A percentile compares a stretch with the other conserved stretches of the same genome.
Evolutionary conservation across 2,329 filamentous ascomycete genomes (phyloP).

Genomic region (Cladosporium colombiae): DNA sequence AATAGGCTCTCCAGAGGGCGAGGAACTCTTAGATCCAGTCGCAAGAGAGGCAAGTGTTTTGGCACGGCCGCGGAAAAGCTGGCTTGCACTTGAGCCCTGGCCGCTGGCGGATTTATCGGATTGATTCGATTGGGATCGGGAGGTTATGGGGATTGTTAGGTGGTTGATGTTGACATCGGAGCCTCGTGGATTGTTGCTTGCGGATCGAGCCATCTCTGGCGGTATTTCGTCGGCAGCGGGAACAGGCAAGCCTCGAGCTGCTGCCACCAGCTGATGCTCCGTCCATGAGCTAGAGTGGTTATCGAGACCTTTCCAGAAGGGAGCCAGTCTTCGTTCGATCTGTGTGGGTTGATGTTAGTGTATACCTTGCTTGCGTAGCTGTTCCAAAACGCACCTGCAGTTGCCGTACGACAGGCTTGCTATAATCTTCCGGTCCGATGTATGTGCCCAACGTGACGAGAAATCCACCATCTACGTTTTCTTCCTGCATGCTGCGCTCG

Average conservation of each 20-base stretch:
- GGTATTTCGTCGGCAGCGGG: slow-evolving; percentile 82
- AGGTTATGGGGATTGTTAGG: slow-evolving; percentile 76
- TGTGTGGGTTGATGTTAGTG: slow-evolving; percentile 40
- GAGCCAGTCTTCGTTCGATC: slow-evolving; percentile 90
- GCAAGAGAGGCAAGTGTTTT: slow-evolving; percentile 86
- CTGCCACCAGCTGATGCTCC: slow-evolving; percentile 91
- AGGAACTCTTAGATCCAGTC: slow-evolving; percentile 67
- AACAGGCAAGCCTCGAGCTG: slow-evolving; percentile 78
- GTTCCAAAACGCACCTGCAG: slow-evolving; percentile 50
- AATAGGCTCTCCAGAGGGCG: slow-evolving; percentile 58
- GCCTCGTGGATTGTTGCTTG: slow-evolving; percentile 45
- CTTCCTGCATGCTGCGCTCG: slow-evolving; percentile 85
- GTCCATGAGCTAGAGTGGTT: slow-evolving; percentile 89
- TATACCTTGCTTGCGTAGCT: slow-evolving; percentile 54
- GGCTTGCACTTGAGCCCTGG: slow-evolving; percentile 50
- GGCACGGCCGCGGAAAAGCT: slow-evolving; percentile 75
- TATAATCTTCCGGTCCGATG: slow-evolving; percentile 89
- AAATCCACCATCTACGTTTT: slow-evolving; percentile 91
- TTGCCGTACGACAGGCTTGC: slow-evolving; percentile 82
- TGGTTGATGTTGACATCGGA: slow-evolving; percentile 66
- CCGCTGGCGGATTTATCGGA: slow-evolving; percentile 63
- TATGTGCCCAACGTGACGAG: slow-evolving; percentile 94
- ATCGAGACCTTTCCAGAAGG: slow-evolving; percentile 92
- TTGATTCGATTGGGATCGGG: slow-evolving; percentile 73
- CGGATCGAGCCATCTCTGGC: slow-evolving; percentile 60